Percentiles rank a stretch among this genome's conserved stretches.
Evolutionary conservation across 192 early-diverging fungal species (phyloP).

Genomic region (Entomortierella parvispora): DNA sequence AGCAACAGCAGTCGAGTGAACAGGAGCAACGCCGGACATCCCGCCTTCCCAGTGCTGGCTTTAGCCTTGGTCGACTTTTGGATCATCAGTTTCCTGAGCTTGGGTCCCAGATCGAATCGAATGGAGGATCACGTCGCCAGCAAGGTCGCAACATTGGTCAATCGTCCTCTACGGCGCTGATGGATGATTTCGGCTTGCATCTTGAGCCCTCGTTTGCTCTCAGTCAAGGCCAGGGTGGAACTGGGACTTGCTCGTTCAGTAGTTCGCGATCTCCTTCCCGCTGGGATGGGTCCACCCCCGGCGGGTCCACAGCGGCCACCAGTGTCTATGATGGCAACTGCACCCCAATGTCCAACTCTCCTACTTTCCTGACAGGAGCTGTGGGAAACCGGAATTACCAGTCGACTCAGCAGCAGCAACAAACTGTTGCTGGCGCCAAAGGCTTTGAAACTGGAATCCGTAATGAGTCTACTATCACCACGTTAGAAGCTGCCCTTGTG

Average conservation of each 20-base stretch:
- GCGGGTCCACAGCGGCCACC: background rate
- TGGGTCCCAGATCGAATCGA: constrained; percentile 2
- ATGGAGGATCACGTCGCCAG: background rate
- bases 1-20: background rate
- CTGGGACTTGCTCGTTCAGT: background rate
- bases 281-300: constrained; percentile 7
- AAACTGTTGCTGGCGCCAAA: background rate
- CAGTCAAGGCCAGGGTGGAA: background rate
- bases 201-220: background rate
- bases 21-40: constrained; percentile 18
- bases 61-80: constrained; percentile 8
- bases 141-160: background rate
- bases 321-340: constrained; percentile 8
- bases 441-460: constrained; percentile 19
- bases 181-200: too few species aligned
- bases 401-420: background rate
- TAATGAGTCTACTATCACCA: background rate
- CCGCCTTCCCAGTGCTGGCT: constrained; percentile 21
- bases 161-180: too few species aligned
- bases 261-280: constrained; percentile 4
- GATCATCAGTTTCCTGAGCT: constrained; percentile 25
- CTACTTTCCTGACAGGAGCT: background rate
- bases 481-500: constrained; percentile 22
- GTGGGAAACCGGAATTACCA: background rate
- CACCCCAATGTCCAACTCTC: constrained; percentile 29